Percentiles rank a stretch among this genome's conserved stretches.
Conservation (phyloP, 495 filamentous ascomycete genomes). For the Daldinia bambusicola region DNA sequence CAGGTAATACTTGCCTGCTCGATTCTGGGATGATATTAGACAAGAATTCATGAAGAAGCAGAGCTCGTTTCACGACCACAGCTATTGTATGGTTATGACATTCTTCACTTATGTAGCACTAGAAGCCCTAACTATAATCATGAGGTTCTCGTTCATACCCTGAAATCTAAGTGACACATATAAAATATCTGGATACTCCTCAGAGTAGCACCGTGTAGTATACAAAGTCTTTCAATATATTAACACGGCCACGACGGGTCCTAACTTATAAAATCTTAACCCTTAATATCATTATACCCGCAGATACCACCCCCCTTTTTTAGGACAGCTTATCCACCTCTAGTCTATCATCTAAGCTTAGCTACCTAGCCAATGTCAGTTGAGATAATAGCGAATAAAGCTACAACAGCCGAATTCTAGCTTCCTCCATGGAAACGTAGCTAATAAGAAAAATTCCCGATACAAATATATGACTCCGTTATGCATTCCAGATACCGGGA, state of each 20-base stretch:
- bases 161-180: background rate
- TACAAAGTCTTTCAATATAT: background rate
- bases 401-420: background rate
- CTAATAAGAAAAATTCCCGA: too few species aligned
- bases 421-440: background rate
- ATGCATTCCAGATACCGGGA: background rate
- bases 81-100: too few species aligned
- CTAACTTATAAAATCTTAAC: background rate
- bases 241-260: background rate
- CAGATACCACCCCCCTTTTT: background rate
- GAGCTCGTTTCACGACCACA: too few species aligned
- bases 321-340: background rate
- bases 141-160: background rate
- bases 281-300: background rate
- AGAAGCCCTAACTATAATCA: background rate
- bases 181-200: background rate
- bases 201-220: background rate
- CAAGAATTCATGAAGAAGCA: too few species aligned
- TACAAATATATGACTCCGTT: background rate
- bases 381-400: background rate
- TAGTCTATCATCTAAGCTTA: background rate
- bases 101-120: background rate
- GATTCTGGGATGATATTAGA: too few species aligned
- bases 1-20: background rate
- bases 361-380: background rate